A percentile compares a stretch with the other conserved stretches of the same genome.
Evolutionary conservation across 2,329 filamentous ascomycete genomes (phyloP).

Genomic region (Fusarium mundagurra): DNA sequence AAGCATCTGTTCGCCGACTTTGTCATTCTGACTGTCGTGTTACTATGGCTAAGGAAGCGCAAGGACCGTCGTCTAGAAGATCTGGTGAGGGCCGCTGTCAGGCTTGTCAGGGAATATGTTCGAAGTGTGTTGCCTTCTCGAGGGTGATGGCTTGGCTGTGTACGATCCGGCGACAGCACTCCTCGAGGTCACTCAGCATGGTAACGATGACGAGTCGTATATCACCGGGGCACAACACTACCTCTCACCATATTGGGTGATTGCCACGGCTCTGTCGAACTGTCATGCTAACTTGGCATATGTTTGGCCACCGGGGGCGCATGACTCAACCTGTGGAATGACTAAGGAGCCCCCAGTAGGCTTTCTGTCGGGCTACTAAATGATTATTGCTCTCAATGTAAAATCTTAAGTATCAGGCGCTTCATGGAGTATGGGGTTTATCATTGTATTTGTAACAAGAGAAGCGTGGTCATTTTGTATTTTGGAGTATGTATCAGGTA

Average conservation of each 20-base stretch:
- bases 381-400: background rate
- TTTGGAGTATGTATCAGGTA: conserved; percentile 2
- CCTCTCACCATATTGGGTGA: background rate
- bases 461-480: background rate
- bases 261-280: background rate
- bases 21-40: conserved; percentile 69
- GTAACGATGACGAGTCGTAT: background rate
- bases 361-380: background rate
- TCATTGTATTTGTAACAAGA: conserved; percentile 9
- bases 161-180: background rate
- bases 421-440: conserved; percentile 15
- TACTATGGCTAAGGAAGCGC: conserved; percentile 77
- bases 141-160: conserved; percentile 48
- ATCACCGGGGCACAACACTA: background rate
- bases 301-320: background rate
- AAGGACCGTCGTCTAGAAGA: conserved; percentile 79
- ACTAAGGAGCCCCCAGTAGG: background rate
- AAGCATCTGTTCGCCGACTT: conserved; percentile 81
- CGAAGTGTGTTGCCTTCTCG: conserved; percentile 67
- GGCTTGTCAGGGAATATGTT: conserved; percentile 66
- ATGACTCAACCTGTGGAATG: background rate
- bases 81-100: conserved; percentile 72
- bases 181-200: background rate
- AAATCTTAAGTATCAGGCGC: conserved; percentile 2
- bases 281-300: background rate